Conservation (phyloP, 2,329 filamentous ascomycete species). For the Aspergillus tamarii region DNA sequence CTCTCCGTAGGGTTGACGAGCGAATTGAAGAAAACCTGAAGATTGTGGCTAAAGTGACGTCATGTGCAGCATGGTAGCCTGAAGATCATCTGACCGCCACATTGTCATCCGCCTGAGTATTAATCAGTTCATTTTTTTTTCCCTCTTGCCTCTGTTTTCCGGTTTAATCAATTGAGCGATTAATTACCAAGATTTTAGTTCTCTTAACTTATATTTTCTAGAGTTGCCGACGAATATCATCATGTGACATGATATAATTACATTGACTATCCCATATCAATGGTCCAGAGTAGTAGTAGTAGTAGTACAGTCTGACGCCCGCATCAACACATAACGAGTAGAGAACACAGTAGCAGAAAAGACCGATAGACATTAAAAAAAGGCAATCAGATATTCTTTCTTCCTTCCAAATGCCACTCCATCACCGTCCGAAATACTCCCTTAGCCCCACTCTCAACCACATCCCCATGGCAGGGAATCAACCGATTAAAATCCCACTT, state of each 20-base stretch:
- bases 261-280: not conserved
- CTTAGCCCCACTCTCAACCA: constrained; percentile 76
- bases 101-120: not conserved
- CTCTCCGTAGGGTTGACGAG: not conserved
- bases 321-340: not conserved
- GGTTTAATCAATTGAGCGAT: not conserved
- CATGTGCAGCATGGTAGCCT: not conserved
- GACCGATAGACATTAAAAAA: not conserved
- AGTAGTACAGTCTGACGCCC: not conserved
- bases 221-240: not conserved
- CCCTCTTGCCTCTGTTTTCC: not conserved
- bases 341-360: not conserved
- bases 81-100: constrained; percentile 7
- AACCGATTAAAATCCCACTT: constrained; percentile 83
- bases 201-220: not conserved
- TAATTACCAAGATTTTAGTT: not conserved
- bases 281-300: not conserved
- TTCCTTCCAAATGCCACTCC: constrained; percentile 71
- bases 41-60: not conserved
- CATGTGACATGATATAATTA: not conserved
- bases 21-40: not conserved
- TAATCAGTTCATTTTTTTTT: not conserved
- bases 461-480: constrained; percentile 92
- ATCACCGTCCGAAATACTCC: constrained; percentile 76
- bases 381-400: constrained; percentile 26